Conservation (phyloP, 2,329 filamentous ascomycete genomes). For the Sclerotinia spermophila region DNA sequence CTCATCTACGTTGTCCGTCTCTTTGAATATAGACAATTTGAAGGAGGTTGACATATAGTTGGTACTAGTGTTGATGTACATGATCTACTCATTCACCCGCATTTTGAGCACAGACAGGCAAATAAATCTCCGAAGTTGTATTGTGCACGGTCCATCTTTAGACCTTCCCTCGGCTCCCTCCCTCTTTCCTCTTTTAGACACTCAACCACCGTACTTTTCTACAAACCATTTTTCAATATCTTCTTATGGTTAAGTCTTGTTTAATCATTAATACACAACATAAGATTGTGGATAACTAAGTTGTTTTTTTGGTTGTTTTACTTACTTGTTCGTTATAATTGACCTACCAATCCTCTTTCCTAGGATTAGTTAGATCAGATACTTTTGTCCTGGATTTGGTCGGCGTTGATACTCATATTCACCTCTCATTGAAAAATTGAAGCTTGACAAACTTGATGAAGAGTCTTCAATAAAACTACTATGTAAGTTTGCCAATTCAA, state of each 20-base stretch:
- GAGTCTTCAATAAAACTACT: not conserved
- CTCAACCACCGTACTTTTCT: not conserved
- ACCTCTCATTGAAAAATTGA: not conserved
- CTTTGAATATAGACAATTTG: not conserved
- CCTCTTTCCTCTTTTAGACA: not conserved
- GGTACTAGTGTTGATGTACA: no score
- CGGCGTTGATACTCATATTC: not conserved
- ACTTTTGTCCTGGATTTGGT: not conserved
- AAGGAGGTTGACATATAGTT: not conserved
- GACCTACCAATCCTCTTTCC: not conserved
- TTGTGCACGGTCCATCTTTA: not conserved
- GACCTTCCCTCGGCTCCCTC: not conserved
- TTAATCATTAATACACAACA: no score
- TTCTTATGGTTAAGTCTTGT: not conserved
- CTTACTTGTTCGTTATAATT: not conserved
- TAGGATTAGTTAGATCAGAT: not conserved
- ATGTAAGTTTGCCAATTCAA: not conserved
- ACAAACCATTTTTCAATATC: not conserved
- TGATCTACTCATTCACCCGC: not conserved
- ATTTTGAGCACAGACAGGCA: not conserved
- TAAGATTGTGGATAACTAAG: not conserved
- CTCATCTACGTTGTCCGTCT: not conserved
- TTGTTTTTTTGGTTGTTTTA: no score
- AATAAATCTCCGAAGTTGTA: not conserved
- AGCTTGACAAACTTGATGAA: not conserved